Evolutionary conservation across 2,329 filamentous ascomycete genomes (phyloP).

Genomic region (Parafenestella ontariensis): DNA sequence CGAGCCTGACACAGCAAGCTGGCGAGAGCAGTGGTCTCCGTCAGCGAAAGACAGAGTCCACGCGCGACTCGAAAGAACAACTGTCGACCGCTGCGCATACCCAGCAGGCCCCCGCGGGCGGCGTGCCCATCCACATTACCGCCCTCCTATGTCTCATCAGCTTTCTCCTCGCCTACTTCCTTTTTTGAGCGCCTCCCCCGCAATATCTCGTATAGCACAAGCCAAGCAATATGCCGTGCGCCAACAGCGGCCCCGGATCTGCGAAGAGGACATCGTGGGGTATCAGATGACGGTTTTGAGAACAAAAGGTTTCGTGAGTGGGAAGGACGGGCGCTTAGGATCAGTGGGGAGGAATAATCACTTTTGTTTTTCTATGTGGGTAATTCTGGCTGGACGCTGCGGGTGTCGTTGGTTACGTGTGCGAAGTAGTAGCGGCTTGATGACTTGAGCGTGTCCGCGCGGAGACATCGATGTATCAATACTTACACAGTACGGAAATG

Average conservation of each 20-base stretch:
- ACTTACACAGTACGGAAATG: constrained; percentile 33
- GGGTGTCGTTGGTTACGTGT: constrained; percentile 33
- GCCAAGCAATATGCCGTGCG: constrained; percentile 28
- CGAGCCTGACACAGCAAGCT: constrained; percentile 68
- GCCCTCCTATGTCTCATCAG: constrained; percentile 84
- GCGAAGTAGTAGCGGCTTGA: constrained; percentile 23
- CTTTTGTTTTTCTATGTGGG: constrained; percentile 30
- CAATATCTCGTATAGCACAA: constrained; percentile 24
- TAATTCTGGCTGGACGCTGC: constrained; percentile 25
- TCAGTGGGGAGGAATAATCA: constrained; percentile 16
- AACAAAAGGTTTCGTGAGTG: constrained; percentile 5
- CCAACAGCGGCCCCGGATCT: constrained; percentile 32
- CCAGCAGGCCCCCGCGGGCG: constrained; percentile 65
- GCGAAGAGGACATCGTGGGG: constrained; percentile 21
- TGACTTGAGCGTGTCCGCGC: constrained; percentile 16
- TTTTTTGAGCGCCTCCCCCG: constrained; percentile 71
- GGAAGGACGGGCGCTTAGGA: constrained; percentile 1
- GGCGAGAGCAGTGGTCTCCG: constrained; percentile 67
- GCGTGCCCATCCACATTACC: constrained; percentile 85
- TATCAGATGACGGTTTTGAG: constrained; percentile 19
- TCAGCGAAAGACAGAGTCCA: constrained; percentile 74
- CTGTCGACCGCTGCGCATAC: constrained; percentile 60
- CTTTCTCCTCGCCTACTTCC: constrained; percentile 94
- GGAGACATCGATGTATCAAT: constrained; percentile 40
- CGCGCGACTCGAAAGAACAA: constrained; percentile 59